Evolutionary conservation across 2,329 filamentous ascomycete genomes (phyloP).

Genomic region (Hymenoscyphus repandus): DNA sequence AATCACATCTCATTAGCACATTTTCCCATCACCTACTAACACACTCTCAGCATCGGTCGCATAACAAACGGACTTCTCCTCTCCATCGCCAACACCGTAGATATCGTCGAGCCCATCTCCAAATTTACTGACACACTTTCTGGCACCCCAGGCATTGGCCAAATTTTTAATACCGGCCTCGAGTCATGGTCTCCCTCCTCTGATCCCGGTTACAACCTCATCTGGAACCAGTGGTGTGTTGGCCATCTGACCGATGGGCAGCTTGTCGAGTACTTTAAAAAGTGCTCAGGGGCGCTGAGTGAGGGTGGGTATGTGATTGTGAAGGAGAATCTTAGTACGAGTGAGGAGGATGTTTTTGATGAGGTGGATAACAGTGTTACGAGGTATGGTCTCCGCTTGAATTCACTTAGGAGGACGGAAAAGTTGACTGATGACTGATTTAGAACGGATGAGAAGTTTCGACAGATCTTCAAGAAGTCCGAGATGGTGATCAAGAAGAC

Average conservation of each 20-base stretch:
- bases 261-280: conserved; percentile 59
- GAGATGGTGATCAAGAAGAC: conserved; percentile 63
- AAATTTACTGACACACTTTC: conserved; percentile 68
- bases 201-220: conserved; percentile 61
- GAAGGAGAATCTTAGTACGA: conserved; percentile 72
- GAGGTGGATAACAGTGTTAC: conserved; percentile 73
- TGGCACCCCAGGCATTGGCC: conserved; percentile 51
- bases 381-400: conserved; percentile 36
- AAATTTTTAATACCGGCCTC: conserved; percentile 67
- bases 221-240: conserved; percentile 91
- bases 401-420: neutral
- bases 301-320: conserved; percentile 58
- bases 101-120: conserved; percentile 78
- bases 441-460: conserved; percentile 68
- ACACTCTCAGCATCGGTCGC: conserved; percentile 62
- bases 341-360: conserved; percentile 63
- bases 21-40: neutral
- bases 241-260: conserved; percentile 75
- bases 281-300: conserved; percentile 51
- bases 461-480: conserved; percentile 61
- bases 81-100: conserved; percentile 63
- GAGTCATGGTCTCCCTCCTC: conserved; percentile 59
- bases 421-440: conserved; percentile 5
- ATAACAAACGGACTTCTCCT: conserved; percentile 75
- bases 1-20: neutral